Evolutionary conservation across 306 rosid genomes (phyloP), one percentile per base, ranked within the genome.

Genomic region (Malus orientalis): DNA sequence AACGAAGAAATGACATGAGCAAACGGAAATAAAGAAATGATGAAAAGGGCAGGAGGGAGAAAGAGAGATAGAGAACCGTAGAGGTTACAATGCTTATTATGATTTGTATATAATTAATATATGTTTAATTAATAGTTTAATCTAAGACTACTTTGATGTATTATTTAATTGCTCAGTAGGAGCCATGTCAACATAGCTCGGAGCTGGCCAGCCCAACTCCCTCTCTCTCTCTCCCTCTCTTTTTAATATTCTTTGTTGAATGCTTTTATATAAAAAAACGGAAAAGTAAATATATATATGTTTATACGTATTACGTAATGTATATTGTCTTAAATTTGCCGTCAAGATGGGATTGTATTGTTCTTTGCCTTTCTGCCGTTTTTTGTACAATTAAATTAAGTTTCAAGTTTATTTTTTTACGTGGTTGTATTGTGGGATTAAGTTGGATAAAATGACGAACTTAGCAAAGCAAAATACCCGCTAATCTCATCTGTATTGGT

Each of bases 151-250:
- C 16, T 10, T n/a, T 23, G 11, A n/a, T 45, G 38, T 70, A 30
- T 32, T 55, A 62, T 69, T 19, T 22, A 22, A 68, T 27, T 47
- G 74, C n/a, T 78, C 11, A 76, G 87, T 81, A 84, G 89, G 83
- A 88, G 96, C 87, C 85, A 91, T 83, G 96, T 91, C 98, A 89
- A 91, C 90, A 84, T 91, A 88, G 97, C 93, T 91, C 92, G 84
- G 88, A 88, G 97, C 98, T 93, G 96, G 97, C 76, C 87, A 83
- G 86, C 97, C 95, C 91, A 87, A 87, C 89, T 74, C 80, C 83
- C 78, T 81, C 64, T 71, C 88, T 85, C 25, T 23, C 80, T 11
- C 53, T 6, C 75, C 55, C 13, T 61, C 19, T 66, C 11, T 60
- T 25, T n/a, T 11, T 22, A 1, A 67, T 4, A 63, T 12, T n/a